Base-by-base conservation (phyloP, 2,329 filamentous ascomycete genomes). In the Aspergillus sp. region DNA sequence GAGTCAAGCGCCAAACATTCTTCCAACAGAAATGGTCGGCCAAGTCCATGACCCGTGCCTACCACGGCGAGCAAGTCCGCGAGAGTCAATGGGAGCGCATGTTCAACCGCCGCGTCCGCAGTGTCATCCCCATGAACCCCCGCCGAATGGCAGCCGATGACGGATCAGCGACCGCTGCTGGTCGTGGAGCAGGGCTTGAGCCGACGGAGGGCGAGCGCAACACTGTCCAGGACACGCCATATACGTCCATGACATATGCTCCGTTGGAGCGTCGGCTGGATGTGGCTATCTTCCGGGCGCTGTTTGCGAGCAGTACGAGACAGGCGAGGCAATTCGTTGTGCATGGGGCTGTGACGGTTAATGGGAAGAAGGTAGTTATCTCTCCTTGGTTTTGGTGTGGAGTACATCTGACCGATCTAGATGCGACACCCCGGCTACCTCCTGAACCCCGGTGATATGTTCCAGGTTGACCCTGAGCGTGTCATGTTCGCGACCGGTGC, bases 1-100 rank as follows among this genome's bases (percentile, higher is more conserved):
- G 70, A 17, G 78, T 81, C 61, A 73, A 69, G 64, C 71, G 74
- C 34, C 72, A 81, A 64, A 97, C 93, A 49, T 96, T 95, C 81
- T 99, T 96, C 85, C 94, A 98, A 84, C 94, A 98, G 80, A 99
- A 99, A 89, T 99, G 94, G 94, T 79, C 81, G 1, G 91, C 94
- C 72, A 99, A 99, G 80, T 88, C 93, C 23, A 77, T 89, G 66
- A 87, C 92, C 47, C 89, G 95, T 68, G 89, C 85, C 66, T 99
- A 98, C 79, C 95, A 99, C 81, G 95, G 94, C 78, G 94, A 97
- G 76, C 92, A 97, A 74, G 89, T 99, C 69, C 88, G 89, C 67
- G 95, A 99, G 82, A 89, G 91, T 76, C 90, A 95, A 81, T 99
- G 95, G 95, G 86, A 91, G 79, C 91, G 91, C 75, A 93, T 97